Evolutionary conservation across 495 filamentous ascomycete genomes (phyloP).

Genomic region (Lasiosphaeria ovina): DNA sequence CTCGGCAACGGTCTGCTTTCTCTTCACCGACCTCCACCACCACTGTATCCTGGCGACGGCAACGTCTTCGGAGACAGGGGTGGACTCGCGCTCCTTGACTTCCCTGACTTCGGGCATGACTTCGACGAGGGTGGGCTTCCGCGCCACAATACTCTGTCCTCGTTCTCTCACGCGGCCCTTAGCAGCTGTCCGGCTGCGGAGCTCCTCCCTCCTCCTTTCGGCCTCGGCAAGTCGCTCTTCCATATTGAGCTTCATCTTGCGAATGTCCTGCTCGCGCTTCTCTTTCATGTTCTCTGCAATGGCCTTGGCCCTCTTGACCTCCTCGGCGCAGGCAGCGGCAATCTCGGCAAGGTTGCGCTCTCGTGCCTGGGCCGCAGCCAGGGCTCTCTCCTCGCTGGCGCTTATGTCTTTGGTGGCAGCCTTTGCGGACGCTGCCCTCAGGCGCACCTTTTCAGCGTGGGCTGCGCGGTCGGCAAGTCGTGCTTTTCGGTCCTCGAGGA

Average conservation of each 20-base stretch:
- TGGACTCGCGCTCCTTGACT: slow-evolving; percentile 39
- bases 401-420: slow-evolving; percentile 59
- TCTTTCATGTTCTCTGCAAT: slow-evolving; percentile 90
- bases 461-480: slow-evolving; percentile 89
- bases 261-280: slow-evolving; percentile 81
- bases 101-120: slow-evolving; percentile 57
- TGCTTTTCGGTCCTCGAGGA: slow-evolving; percentile 90
- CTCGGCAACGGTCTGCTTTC: slow-evolving; percentile 59
- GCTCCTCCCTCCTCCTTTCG: slow-evolving; percentile 66
- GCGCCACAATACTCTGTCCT: slow-evolving; percentile 58
- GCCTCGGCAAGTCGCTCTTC: slow-evolving; percentile 87
- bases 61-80: slow-evolving; percentile 60
- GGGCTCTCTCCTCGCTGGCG: slow-evolving; percentile 75
- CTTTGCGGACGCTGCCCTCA: slow-evolving; percentile 83
- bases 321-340: slow-evolving; percentile 88
- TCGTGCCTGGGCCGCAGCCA: slow-evolving; percentile 87
- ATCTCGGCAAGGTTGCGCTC: slow-evolving; percentile 93
- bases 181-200: slow-evolving; percentile 55
- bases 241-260: slow-evolving; percentile 71
- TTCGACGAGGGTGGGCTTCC: slow-evolving; percentile 43
- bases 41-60: slow-evolving; percentile 74
- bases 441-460: slow-evolving; percentile 94
- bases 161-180: slow-evolving; percentile 56
- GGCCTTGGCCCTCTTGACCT: slow-evolving; percentile 90
- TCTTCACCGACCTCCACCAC: slow-evolving; percentile 66